phyloP scores from a whole-genome alignment of 2,329 filamentous ascomycete species.

The Colletotrichum ledebouriae region DNA sequence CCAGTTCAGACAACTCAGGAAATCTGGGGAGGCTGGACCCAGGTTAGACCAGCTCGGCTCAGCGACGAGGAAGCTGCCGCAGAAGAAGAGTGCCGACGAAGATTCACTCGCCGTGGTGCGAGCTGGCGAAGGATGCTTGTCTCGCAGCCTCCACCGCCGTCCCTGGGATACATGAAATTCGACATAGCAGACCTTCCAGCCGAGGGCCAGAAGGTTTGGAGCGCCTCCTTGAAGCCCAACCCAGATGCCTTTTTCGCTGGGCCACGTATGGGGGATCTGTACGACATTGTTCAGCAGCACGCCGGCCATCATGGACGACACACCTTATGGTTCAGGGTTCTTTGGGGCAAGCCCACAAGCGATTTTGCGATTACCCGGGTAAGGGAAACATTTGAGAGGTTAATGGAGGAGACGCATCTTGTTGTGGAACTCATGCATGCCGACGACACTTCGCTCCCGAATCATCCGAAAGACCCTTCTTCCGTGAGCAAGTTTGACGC shows the following conservation, averaged over 20 bases:
- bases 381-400: conserved; percentile 17
- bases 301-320: conserved; percentile 37
- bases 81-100: neutral
- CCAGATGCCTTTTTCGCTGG: neutral
- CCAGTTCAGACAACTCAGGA: conserved; percentile 18
- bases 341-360: conserved; percentile 23
- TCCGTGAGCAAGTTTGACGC: conserved; percentile 30
- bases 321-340: conserved; percentile 35
- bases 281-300: conserved; percentile 38
- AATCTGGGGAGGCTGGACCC: conserved; percentile 33
- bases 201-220: conserved; percentile 20
- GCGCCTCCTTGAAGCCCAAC: conserved; percentile 2
- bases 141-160: conserved; percentile 42
- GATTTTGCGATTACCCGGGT: conserved; percentile 26
- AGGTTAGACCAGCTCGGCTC: neutral
- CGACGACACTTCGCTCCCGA: conserved; percentile 32
- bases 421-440: conserved; percentile 41
- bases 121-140: conserved; percentile 46
- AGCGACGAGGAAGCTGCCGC: neutral
- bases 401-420: conserved; percentile 29
- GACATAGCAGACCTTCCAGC: conserved; percentile 20
- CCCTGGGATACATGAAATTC: conserved; percentile 29
- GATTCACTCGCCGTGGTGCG: conserved; percentile 40
- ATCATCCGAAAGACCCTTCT: conserved; percentile 32
- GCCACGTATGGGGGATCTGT: conserved; percentile 44